A percentile compares a stretch with the other conserved stretches of the same genome.
Evolutionary conservation across 768 basidiomycete genomes (phyloP).

Genomic region (Phlegmacium glaucopus): DNA sequence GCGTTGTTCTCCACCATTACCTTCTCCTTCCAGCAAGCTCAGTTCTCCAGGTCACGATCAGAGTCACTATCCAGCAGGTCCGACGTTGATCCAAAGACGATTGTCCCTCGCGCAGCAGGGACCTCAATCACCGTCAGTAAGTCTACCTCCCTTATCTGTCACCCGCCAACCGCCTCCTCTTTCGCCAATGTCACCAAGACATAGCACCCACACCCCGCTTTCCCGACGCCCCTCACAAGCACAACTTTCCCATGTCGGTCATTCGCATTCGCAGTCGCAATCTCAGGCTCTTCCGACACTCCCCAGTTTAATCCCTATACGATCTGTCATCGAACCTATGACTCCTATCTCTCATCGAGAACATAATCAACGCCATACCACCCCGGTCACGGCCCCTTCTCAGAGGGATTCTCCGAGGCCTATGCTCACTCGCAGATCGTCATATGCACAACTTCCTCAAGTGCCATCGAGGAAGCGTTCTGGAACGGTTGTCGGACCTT

Average conservation of each 20-base stretch:
- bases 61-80: constrained; percentile 1
- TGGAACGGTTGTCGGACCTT: constrained; percentile 26
- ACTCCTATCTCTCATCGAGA: not conserved
- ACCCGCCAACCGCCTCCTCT: constrained; percentile 1
- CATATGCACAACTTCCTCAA: constrained; percentile 16
- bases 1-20: constrained; percentile 13
- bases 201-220: not conserved
- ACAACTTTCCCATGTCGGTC: constrained; percentile 4
- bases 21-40: constrained; percentile 9
- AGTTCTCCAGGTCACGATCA: constrained; percentile 2
- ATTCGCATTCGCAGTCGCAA: not conserved
- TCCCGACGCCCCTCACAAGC: constrained; percentile 4
- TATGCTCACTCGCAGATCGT: constrained; percentile 12
- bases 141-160: constrained; percentile 4
- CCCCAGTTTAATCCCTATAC: constrained; percentile 5
- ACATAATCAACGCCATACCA: not conserved
- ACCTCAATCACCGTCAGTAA: constrained; percentile 5
- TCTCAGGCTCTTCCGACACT: not conserved
- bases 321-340: not conserved
- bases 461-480: constrained; percentile 27
- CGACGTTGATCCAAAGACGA: constrained; percentile 9
- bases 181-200: not conserved
- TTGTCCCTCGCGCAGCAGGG: constrained; percentile 15
- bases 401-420: not conserved
- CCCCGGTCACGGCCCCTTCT: not conserved